Conservation (phyloP, 768 basidiomycete genomes). For the Sporobolomyces roseus region DNA sequence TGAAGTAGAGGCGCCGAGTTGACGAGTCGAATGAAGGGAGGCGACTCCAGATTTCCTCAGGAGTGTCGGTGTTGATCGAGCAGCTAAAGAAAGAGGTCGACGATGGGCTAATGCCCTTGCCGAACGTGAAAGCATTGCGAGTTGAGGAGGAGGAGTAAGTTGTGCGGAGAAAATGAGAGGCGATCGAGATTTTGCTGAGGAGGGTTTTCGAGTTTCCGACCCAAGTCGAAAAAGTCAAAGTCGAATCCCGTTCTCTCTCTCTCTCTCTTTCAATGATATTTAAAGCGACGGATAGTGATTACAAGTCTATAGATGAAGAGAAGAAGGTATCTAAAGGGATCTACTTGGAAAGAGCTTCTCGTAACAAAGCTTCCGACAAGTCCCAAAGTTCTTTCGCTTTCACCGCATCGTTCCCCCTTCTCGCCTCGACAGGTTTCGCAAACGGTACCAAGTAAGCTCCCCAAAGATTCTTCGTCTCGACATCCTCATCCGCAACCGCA, state of each 20-base stretch:
- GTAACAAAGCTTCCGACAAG: constrained; percentile 12
- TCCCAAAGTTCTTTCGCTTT: constrained; percentile 29
- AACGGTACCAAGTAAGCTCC: constrained; percentile 35
- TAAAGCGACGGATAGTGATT: no score
- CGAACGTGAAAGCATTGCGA: constrained; percentile 16
- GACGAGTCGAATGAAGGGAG: background rate
- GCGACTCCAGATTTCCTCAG: background rate
- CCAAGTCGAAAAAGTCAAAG: no score
- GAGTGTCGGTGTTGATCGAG: background rate
- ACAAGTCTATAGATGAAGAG: no score
- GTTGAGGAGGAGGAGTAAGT: background rate
- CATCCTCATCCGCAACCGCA: constrained; percentile 22
- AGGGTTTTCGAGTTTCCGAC: background rate
- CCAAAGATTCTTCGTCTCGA: constrained; percentile 29
- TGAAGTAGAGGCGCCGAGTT: background rate
- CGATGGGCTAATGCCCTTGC: constrained; percentile 17
- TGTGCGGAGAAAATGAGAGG: no score
- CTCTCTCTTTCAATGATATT: background rate
- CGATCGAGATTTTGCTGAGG: background rate
- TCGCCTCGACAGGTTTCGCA: constrained; percentile 14
- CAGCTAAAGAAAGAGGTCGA: constrained; percentile 1
- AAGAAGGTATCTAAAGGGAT: no score
- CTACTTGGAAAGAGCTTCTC: constrained; percentile 10
- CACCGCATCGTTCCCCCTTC: constrained; percentile 13
- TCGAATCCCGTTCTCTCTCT: background rate